Percentiles rank a stretch among this genome's conserved stretches.
These are phyloP conservation scores for Passiflora organensis DNA, from an alignment of 345 rosid genomes.

Conservation along the genomic window DNA sequence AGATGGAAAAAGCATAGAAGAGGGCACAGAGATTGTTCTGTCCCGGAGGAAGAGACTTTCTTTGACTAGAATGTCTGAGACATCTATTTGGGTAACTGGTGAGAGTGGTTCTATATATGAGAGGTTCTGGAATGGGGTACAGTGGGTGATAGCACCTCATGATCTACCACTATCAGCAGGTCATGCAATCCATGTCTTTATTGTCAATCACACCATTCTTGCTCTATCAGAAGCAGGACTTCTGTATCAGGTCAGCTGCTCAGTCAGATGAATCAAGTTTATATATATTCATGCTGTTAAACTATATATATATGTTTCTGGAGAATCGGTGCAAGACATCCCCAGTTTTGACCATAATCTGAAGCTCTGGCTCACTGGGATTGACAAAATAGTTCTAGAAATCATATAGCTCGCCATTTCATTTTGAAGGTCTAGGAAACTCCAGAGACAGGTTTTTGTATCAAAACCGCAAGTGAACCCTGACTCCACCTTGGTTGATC, in stretches of 20 bases:
- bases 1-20: conserved; percentile 18
- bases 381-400: neutral
- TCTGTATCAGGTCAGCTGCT: conserved; percentile 43
- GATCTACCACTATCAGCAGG: conserved; percentile 46
- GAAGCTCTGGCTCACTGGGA: too few species aligned
- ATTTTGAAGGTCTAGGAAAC: neutral
- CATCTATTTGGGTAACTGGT: conserved; percentile 65
- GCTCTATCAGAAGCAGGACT: conserved; percentile 53
- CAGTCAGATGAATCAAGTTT: neutral
- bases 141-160: conserved; percentile 68
- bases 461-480: too few species aligned
- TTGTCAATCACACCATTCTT: conserved; percentile 60
- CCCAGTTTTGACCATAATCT: too few species aligned
- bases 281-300: neutral
- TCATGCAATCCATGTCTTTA: conserved; percentile 36
- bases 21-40: conserved; percentile 21
- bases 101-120: conserved; percentile 61
- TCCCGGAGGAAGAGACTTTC: conserved; percentile 56
- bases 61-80: conserved; percentile 50
- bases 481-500: neutral
- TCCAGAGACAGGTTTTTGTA: too few species aligned
- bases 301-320: too few species aligned
- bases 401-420: neutral
- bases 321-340: too few species aligned
- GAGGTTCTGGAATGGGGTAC: conserved; percentile 76